Evolutionary conservation across 2,329 filamentous ascomycete species (phyloP).

Genomic region (Sporothrix schenckii): DNA sequence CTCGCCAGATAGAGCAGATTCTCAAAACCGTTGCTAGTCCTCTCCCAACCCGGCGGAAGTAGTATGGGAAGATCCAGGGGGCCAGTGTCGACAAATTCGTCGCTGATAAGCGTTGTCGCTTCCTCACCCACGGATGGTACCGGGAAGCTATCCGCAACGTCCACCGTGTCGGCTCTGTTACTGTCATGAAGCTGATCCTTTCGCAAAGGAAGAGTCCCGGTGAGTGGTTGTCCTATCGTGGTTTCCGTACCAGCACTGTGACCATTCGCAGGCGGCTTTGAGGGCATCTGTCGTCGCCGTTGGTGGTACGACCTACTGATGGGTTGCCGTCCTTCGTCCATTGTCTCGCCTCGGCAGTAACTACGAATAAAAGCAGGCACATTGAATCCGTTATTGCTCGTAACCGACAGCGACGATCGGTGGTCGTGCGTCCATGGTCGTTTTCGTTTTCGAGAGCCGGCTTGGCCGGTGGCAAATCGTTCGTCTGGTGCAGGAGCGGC

Average conservation of each 20-base stretch:
- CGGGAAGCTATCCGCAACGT: neutral
- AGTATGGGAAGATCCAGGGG: conserved; percentile 28
- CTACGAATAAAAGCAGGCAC: conserved; percentile 40
- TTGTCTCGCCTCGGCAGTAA: conserved; percentile 37
- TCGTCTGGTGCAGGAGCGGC: neutral
- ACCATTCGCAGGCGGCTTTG: neutral
- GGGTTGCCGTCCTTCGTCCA: neutral
- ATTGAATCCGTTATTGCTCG: conserved; percentile 34
- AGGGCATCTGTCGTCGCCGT: neutral
- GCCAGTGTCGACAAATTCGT: neutral
- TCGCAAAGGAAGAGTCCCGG: neutral
- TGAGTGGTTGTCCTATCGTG: neutral
- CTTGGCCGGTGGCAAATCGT: neutral
- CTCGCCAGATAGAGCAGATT: conserved; percentile 39
- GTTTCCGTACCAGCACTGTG: neutral
- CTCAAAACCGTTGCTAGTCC: conserved; percentile 35
- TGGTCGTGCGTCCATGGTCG: neutral
- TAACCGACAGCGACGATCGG: too few species aligned
- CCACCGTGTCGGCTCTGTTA: neutral
- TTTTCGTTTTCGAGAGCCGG: conserved; percentile 1
- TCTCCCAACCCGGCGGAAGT: conserved; percentile 34
- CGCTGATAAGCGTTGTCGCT: too few species aligned
- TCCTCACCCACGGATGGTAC: neutral
- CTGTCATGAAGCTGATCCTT: neutral
- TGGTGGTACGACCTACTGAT: too few species aligned